Evolutionary conservation across 345 rosid genomes (phyloP).

Genomic region (Citrus sp.): DNA sequence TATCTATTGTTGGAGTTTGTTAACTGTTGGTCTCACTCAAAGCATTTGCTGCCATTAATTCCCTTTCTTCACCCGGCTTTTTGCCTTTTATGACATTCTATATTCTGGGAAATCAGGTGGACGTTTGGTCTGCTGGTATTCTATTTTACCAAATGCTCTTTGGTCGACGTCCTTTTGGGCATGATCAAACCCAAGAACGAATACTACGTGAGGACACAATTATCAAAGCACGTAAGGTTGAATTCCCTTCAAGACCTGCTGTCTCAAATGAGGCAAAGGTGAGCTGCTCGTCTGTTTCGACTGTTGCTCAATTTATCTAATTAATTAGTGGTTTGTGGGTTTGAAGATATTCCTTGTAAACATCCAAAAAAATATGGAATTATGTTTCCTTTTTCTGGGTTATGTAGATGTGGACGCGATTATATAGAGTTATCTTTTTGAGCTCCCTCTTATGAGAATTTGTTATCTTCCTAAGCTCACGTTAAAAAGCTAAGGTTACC

Average conservation of each 20-base stretch:
- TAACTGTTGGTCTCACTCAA: background rate
- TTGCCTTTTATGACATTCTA: background rate
- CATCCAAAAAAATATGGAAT: background rate
- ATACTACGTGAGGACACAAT: constrained; percentile 94
- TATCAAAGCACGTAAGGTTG: constrained; percentile 92
- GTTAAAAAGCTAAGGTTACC: too few relatives aligned
- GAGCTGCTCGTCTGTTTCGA: constrained; percentile 18
- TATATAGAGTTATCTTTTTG: background rate
- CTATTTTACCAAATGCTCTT: constrained; percentile 93
- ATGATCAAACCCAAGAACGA: constrained; percentile 95
- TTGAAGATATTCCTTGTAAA: background rate
- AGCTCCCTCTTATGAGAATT: background rate
- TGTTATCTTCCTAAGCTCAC: background rate
- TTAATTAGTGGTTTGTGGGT: background rate
- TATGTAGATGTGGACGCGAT: background rate
- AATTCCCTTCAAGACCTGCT: constrained; percentile 89
- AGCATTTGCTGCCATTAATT: background rate
- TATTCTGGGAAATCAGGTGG: constrained; percentile 56
- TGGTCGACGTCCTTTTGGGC: constrained; percentile 95
- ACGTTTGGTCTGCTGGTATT: constrained; percentile 98
- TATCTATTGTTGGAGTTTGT: background rate
- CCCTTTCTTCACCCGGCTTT: background rate
- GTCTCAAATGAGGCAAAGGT: constrained; percentile 96
- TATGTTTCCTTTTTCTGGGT: background rate
- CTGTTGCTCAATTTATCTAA: background rate